Evolutionary conservation across 768 basidiomycete species (phyloP).

Genomic region (Psilocybe cubensis): DNA sequence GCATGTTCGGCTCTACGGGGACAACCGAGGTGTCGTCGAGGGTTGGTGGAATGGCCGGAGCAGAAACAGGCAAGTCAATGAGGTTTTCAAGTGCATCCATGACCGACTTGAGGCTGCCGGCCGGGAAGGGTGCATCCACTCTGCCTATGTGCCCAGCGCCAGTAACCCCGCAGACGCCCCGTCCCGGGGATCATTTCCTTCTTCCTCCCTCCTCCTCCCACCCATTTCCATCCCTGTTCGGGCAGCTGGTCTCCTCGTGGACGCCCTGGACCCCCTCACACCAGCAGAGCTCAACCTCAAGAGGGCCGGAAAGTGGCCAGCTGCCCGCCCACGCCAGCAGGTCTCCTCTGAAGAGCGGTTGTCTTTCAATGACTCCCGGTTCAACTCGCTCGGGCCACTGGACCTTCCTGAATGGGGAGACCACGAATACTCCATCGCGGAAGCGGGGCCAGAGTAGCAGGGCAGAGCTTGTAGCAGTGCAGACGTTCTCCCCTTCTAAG

Average conservation of each 20-base stretch:
- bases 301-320: slow-evolving; percentile 6
- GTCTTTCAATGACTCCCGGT: too few species aligned
- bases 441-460: too few species aligned
- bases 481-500: too few species aligned
- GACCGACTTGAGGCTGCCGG: background rate
- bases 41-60: slow-evolving; percentile 45
- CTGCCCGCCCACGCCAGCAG: background rate
- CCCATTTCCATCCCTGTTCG: slow-evolving; percentile 27
- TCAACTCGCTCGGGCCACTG: too few species aligned
- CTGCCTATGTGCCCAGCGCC: slow-evolving; percentile 35
- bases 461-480: too few species aligned
- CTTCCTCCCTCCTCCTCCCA: slow-evolving; percentile 29
- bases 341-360: background rate
- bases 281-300: slow-evolving; percentile 15
- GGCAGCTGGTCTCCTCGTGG: slow-evolving; percentile 26
- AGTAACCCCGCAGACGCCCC: slow-evolving; percentile 41
- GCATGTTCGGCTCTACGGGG: slow-evolving; percentile 32
- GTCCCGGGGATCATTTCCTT: slow-evolving; percentile 35
- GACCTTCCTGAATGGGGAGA: too few species aligned
- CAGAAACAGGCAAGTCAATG: slow-evolving; percentile 31
- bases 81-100: slow-evolving; percentile 30
- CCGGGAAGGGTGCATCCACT: slow-evolving; percentile 21
- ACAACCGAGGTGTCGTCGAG: slow-evolving; percentile 45
- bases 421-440: too few species aligned
- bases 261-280: too few species aligned